Evolutionary conservation across 192 early-diverging fungal genomes (phyloP), one percentile per base, ranked within the genome.

Genomic region (Borealophlyctis nickersoniae): DNA sequence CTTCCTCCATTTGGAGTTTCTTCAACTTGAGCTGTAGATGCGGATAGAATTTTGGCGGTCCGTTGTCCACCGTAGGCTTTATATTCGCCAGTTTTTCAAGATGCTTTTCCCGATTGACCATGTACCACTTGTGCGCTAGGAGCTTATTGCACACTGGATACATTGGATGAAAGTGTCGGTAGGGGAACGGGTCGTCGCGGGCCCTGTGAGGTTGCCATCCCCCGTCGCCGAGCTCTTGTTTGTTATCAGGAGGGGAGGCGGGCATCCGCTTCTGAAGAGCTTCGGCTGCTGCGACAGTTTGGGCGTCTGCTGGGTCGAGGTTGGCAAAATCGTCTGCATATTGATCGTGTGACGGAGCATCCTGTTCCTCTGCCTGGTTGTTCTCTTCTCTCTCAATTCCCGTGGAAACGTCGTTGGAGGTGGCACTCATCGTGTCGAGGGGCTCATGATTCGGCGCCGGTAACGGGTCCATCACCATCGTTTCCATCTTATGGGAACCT

Each of bases 21-120:
- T 79, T 78, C 50, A 80, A 51, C 34, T 74, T 49, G 58, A 77
- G 60, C 51, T 81, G 73, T 60, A 83, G 52, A 74, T 83, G 81
- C 54, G 72, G 66, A 54, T 74, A 77, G 4, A 74, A 58, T 48
- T 60, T 73, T 4, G 81, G 81, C 30, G 65, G 63, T 9, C 54
- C 30, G 53, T 78, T 78, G 49, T 83, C 78, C 33, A 83, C 73
- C 14, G 71, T 70, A 19, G 69, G 52, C n/a, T 60, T 73, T 5
- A 64, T 74, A 26, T 74, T 49, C 36, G 39, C 61, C 33, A 83
- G 53, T 36, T 76, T 75, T 23, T 34, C 26, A 23, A 70, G 27
- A 52, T 83, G 74, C 28, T 78, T 36, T 24, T 70, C 51, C 36
- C 68, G 62, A 9, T 57, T 35, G 13, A 61, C 36, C 27, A 68